These are phyloP conservation scores for Saccharomycopsis synnaedendra DNA, from an alignment of 805 yeast species.

Conservation along the genomic window DNA sequence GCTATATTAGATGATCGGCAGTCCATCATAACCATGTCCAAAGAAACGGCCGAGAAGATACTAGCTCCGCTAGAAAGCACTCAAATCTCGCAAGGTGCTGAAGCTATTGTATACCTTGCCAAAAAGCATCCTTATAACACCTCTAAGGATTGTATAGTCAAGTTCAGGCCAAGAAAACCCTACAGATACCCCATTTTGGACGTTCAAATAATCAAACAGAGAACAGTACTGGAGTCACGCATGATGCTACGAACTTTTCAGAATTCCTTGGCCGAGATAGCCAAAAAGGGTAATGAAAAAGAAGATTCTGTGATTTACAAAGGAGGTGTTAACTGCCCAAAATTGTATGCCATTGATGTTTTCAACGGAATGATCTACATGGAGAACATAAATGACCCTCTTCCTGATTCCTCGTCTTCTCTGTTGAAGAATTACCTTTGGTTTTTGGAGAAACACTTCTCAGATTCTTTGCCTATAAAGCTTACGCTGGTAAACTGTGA, in stretches of 20 bases:
- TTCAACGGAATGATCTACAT: slow-evolving; percentile 78
- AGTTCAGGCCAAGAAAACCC: slow-evolving; percentile 82
- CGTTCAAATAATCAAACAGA: slow-evolving; percentile 56
- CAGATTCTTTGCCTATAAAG: slow-evolving; percentile 19
- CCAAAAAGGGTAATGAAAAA: not conserved
- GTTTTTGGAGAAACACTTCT: slow-evolving; percentile 34
- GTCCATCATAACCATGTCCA: too few species aligned
- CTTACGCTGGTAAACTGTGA: slow-evolving; percentile 16
- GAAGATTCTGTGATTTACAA: not conserved
- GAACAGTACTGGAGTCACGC: slow-evolving; percentile 81
- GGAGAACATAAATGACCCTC: slow-evolving; percentile 56
- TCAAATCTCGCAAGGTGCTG: slow-evolving; percentile 78
- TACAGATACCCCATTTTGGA: slow-evolving; percentile 84
- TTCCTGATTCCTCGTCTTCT: slow-evolving; percentile 36
- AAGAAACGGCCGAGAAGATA: too few species aligned
- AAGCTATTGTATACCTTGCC: slow-evolving; percentile 66
- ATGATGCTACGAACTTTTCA: slow-evolving; percentile 45
- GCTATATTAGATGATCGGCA: too few species aligned
- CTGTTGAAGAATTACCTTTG: slow-evolving; percentile 68
- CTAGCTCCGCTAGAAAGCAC: too few species aligned
- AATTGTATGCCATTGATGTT: slow-evolving; percentile 64
- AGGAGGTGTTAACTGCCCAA: slow-evolving; percentile 56
- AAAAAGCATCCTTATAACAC: slow-evolving; percentile 54
- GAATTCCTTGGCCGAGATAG: slow-evolving; percentile 23
- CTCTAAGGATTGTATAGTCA: slow-evolving; percentile 40